Evolutionary conservation across 2,329 filamentous ascomycete genomes (phyloP).

Genomic region (Hypoxylon sp.): DNA sequence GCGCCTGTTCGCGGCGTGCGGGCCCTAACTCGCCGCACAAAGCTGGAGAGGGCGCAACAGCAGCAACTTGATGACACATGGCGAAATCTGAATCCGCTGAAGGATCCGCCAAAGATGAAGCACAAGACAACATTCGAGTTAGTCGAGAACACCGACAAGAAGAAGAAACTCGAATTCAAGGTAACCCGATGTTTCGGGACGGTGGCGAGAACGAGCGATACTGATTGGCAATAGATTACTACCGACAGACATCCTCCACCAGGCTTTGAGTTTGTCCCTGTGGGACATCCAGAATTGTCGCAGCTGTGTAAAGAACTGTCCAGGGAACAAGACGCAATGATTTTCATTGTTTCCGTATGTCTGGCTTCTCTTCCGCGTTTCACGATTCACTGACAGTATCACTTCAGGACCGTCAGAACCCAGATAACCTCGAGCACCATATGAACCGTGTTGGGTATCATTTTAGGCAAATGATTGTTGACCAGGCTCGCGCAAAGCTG

Average conservation of each 20-base stretch:
- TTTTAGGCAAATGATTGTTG: conserved; percentile 71
- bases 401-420: conserved; percentile 54
- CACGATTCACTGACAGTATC: conserved; percentile 43
- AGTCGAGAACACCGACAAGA: conserved; percentile 75
- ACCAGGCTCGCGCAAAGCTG: conserved; percentile 62
- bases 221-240: conserved; percentile 63
- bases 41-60: conserved; percentile 50
- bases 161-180: conserved; percentile 74
- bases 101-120: conserved; percentile 62
- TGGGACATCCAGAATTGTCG: conserved; percentile 73
- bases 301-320: conserved; percentile 75
- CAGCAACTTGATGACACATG: conserved; percentile 47
- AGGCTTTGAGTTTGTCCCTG: conserved; percentile 74
- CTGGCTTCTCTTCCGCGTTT: not conserved
- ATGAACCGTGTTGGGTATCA: conserved; percentile 74
- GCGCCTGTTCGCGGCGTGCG: conserved; percentile 47
- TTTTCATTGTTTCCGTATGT: conserved; percentile 76
- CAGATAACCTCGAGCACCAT: conserved; percentile 63
- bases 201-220: conserved; percentile 25
- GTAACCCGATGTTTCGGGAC: conserved; percentile 57
- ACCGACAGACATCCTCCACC: conserved; percentile 67
- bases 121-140: conserved; percentile 75
- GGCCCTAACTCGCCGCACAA: conserved; percentile 50
- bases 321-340: conserved; percentile 72
- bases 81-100: conserved; percentile 52